Percentiles rank a stretch among this genome's conserved stretches.
Evolutionary conservation across 768 basidiomycete species (phyloP).

Genomic region (Panaeolus cyanescens): DNA sequence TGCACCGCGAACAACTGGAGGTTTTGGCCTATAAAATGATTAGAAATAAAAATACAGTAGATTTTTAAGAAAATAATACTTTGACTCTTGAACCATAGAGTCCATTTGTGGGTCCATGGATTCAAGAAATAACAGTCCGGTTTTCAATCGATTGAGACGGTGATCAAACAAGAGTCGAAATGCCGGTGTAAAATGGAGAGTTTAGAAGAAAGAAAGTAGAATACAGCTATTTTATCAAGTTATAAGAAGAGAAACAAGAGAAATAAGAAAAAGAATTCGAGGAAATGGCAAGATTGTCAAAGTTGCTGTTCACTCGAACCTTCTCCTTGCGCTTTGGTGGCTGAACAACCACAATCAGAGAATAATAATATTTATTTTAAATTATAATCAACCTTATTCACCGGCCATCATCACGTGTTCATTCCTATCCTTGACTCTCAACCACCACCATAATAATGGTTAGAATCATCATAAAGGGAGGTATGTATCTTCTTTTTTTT

Average conservation of each 20-base stretch:
- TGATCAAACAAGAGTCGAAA: constrained; percentile 39
- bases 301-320: no score
- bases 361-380: background rate
- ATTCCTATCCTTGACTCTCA: background rate
- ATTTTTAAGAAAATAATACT: constrained; percentile 31
- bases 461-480: constrained; percentile 91
- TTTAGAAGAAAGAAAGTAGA: background rate
- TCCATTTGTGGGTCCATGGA: constrained; percentile 42
- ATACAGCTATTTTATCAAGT: background rate
- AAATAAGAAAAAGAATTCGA: background rate
- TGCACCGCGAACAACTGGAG: constrained; percentile 54
- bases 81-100: constrained; percentile 29
- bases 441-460: constrained; percentile 52
- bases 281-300: background rate
- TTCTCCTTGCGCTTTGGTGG: no score
- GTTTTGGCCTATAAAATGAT: constrained; percentile 35
- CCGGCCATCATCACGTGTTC: background rate
- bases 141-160: constrained; percentile 40
- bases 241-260: background rate
- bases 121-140: constrained; percentile 23
- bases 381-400: background rate
- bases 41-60: constrained; percentile 8
- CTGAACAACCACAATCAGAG: background rate
- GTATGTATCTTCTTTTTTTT: constrained; percentile 34
- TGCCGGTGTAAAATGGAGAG: constrained; percentile 5